Evolutionary conservation across 2,329 filamentous ascomycete species (phyloP), one percentile per base, ranked within the genome.

Genomic region (Lachnellula subtilissima): DNA sequence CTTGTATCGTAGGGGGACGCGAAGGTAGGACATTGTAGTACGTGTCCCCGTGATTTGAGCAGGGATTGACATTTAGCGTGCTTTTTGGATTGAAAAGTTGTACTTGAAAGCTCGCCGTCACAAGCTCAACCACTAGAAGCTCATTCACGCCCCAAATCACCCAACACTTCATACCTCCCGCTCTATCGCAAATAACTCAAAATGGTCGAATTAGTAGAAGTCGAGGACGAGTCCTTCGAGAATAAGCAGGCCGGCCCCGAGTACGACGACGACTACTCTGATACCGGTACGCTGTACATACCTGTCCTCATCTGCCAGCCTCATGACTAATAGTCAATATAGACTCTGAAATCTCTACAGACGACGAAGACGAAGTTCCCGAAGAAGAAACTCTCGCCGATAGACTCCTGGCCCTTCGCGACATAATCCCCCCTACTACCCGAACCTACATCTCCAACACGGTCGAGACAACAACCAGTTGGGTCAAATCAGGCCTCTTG

Each of bases 161-260:
- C 12, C 28, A 39, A 7, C 17, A 46, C 9, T 32, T 32, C 40
- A 43, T 46, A 28, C 37, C 23, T 19, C 15, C 17, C 5, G 22
- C 22, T 43, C 17, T 19, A 23, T 19, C 37, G n/a, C 19, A 9
- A 50, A 22, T 15, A 50, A 57, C 63, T 56, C 76, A 86, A 74
- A 68, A 97, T 97, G 93, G 93, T 97, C 75, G 91, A 93, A 76
- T 89, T 97, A 72, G 89, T 91, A 72, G 93, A 97, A 80, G 93
- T 97, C 71, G 87, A 95, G 72, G 93, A 97, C 73, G 92, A 97
- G 82, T 89, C 95, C 76, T 96, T 97, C 80, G 81, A 87, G 76
- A 78, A 83, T 73, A 77, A 81, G 66, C 86, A 88, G 74, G 76
- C 80, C 65, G 86, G 88, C 69, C 76, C 85, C 60, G 79, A 83